Conservation (phyloP, 2,329 filamentous ascomycete species). For the Arthrobotrys iridis region DNA sequence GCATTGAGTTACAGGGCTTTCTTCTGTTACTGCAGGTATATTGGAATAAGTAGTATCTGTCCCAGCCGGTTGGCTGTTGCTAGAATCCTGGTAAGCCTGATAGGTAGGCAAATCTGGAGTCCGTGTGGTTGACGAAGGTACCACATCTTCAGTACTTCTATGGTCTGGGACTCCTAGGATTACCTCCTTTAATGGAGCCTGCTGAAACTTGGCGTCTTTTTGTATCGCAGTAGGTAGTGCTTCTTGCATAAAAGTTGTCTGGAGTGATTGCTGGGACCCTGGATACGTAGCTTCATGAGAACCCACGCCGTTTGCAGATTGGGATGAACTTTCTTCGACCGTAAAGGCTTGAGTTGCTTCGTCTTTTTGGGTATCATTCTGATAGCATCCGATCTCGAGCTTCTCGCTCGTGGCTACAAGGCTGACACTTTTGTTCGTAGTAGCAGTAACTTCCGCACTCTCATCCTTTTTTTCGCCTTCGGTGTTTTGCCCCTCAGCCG, state of each 20-base stretch:
- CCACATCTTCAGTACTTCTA: not conserved
- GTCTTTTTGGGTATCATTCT: not conserved
- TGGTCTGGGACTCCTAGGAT: not conserved
- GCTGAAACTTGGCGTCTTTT: not conserved
- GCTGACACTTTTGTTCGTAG: not conserved
- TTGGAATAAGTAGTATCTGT: not conserved
- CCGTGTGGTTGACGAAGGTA: slow-evolving; percentile 13
- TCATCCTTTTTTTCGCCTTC: not conserved
- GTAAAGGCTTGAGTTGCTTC: not conserved
- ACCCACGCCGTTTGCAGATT: not conserved
- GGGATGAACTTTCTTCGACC: not conserved
- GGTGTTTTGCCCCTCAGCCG: not conserved
- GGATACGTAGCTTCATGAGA: not conserved
- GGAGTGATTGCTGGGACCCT: no score
- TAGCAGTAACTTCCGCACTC: not conserved
- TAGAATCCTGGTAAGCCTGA: slow-evolving; percentile 28
- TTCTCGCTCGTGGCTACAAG: not conserved
- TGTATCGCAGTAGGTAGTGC: no score
- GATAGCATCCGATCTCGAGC: not conserved
- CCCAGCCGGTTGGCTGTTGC: not conserved
- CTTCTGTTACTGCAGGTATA: not conserved
- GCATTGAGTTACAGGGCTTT: not conserved
- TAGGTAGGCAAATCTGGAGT: slow-evolving; percentile 34
- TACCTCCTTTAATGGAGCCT: not conserved
- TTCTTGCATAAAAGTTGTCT: not conserved